Base-by-base conservation (phyloP, 257 asterid genomes). In the Lantana camara region DNA sequence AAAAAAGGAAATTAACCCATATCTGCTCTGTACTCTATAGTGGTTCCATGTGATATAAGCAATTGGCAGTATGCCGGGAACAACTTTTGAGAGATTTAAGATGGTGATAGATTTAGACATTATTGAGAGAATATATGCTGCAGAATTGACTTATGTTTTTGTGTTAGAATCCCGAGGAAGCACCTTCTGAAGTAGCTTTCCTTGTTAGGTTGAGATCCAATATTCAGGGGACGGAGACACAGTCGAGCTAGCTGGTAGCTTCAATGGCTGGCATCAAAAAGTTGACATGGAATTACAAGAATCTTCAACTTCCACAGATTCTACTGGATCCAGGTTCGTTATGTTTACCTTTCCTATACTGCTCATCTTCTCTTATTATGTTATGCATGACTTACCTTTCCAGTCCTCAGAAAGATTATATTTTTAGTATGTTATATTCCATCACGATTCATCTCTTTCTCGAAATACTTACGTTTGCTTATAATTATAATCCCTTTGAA, bases 241-340 rank as follows among this genome's bases (percentile, higher is more conserved):
- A 30, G 95, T 87, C 71, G 97, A 90, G 78, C 72, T 93, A 20
- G 89, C 97, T 16, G 97, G 98, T 37, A 93, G 95, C 80, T 93
- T 90, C 88, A 90, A 93, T 41, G 98, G 98, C 60, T 93, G 98
- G 98, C 85, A 82, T 70, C 85, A 82, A 6, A 77, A 52, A 41
- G 75, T 87, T 69, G 70, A 75, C 62, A 80, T 93, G 98, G 95
- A 89, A 14, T 50, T 53, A 38, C 69, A 72, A 38, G 74, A 68
- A 59, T 68, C 90, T 55, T 62, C 83, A 42, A 74, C 69, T 67
- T 50, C 50, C 76, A 20, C 64, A 11, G 74, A 68, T 37, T 63
- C 80, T 64, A 8, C 67, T 32, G 77, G 69, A 67, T 64, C 82
- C 10, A 73, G 90, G 96, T 89, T 60, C 50, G 3, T 49, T 13